Evolutionary conservation across 2,329 filamentous ascomycete species (phyloP), one percentile per base, ranked within the genome.

Genomic region (Fusarium poae): DNA sequence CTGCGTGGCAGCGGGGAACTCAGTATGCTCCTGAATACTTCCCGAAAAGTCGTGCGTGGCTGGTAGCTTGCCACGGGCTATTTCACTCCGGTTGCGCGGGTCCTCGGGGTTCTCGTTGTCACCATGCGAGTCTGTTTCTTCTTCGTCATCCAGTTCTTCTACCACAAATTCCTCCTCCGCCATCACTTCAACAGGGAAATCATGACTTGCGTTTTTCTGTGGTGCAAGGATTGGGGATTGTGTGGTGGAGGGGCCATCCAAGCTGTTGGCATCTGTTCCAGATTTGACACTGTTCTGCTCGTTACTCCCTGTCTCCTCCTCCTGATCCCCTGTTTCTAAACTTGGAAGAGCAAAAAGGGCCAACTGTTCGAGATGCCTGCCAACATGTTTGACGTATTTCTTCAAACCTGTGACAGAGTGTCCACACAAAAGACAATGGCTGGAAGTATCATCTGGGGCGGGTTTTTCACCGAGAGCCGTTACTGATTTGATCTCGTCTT

Each of bases 261-360:
- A 27, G 18, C 21, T 50, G 2, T n/a, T 27, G 3, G 23, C 18
- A 5, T 16, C 34, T 5, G 11, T 15, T 20, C 7, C 18, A 21
- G 23, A 16, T 18, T 29, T 15, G 18, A 18, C 12, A 25, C 34
- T 50, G 18, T 16, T 50, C 9, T 39, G 18, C 5, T 50, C 23
- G 2, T 29, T 20, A 4, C 12, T 25, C 11, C 6, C 34, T 5
- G 9, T 8, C 6, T 29, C 21, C 6, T 20, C 9, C 9, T 10
- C 7, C 5, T 20, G 2, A 5, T 11, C 32, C 77, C 76, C 56
- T 77, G 76, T 44, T 67, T 68, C 74, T 75, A 79, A 18, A 2
- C 3, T 30, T 16, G 48, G 62, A 78, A 76, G 48, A 77, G 70
- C 1, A 79, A 74, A 74, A 13, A 76, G 57, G 7, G 71, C 65